Conservation (phyloP, 2,329 filamentous ascomycete genomes). For the Endocalyx cinctus region DNA sequence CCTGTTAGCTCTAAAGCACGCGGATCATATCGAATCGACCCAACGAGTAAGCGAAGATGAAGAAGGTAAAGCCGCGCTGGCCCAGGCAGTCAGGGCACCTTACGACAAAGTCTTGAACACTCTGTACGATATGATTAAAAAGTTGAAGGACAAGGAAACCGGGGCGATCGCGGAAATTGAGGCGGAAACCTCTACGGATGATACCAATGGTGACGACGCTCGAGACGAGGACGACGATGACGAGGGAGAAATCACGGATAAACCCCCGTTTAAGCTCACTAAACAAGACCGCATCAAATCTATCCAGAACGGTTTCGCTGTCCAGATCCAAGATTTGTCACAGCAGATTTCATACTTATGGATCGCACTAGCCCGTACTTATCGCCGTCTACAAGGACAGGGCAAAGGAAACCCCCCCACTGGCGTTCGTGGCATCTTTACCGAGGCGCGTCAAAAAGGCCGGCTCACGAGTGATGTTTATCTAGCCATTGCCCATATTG, state of each 20-base stretch:
- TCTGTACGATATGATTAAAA: conserved; percentile 81
- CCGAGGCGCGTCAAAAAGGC: conserved; percentile 80
- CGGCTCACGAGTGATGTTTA: conserved; percentile 93
- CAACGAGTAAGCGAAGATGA: conserved; percentile 74
- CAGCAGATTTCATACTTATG: conserved; percentile 87
- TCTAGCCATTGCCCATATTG: conserved; percentile 85
- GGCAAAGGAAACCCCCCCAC: conserved; percentile 54
- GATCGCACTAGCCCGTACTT: conserved; percentile 91
- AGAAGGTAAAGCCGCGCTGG: conserved; percentile 68
- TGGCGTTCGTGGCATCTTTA: conserved; percentile 84
- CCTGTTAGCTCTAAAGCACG: conserved; percentile 81
- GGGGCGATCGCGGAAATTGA: conserved; percentile 54
- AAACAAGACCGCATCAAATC: conserved; percentile 61
- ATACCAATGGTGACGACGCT: conserved; percentile 12
- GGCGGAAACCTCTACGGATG: conserved; percentile 38
- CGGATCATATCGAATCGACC: conserved; percentile 78
- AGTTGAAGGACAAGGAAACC: conserved; percentile 60
- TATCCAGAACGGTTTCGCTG: conserved; percentile 62
- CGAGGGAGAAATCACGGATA: conserved; percentile 40
- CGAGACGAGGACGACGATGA: conserved; percentile 46
- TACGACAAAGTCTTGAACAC: conserved; percentile 80
- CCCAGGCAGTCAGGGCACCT: conserved; percentile 72
- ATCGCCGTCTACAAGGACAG: conserved; percentile 90
- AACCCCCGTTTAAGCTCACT: conserved; percentile 43
- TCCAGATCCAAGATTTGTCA: conserved; percentile 71